Evolutionary conservation across 371 early-diverging fungal species (phyloP).

Genomic region (Parasitella parasitica): DNA sequence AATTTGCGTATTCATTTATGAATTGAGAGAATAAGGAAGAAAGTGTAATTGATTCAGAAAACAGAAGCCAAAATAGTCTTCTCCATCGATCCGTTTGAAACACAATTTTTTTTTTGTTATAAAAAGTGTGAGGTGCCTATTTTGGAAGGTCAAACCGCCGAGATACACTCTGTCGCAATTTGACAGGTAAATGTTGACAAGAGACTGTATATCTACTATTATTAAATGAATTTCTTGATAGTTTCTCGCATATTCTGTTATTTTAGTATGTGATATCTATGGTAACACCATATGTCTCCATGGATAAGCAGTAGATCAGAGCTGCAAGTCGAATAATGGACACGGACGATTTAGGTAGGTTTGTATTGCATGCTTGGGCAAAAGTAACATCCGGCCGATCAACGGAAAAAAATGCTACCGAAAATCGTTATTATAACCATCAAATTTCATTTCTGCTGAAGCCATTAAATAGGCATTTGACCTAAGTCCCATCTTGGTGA

Average conservation of each 20-base stretch:
- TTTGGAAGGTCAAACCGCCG: neutral
- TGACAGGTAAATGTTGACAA: neutral
- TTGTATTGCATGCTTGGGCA: neutral
- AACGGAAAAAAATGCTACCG: conserved; percentile 7
- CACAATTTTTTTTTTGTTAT: neutral
- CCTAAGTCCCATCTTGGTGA: too few relatives aligned
- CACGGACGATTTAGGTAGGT: neutral
- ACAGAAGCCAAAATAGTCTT: neutral
- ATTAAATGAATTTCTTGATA: too few relatives aligned
- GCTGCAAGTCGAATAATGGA: neutral
- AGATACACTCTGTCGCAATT: neutral
- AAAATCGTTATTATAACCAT: too few relatives aligned
- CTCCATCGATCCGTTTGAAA: conserved; percentile 1
- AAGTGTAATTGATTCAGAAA: neutral
- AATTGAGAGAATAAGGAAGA: neutral
- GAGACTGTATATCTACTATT: too few relatives aligned
- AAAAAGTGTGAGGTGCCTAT: neutral
- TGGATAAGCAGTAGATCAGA: neutral
- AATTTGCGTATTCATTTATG: neutral
- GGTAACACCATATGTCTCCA: too few relatives aligned
- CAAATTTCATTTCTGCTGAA: too few relatives aligned
- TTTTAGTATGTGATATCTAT: too few relatives aligned
- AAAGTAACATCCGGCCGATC: conserved; percentile 8
- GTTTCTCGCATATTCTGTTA: too few relatives aligned
- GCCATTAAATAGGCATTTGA: too few relatives aligned